These are phyloP conservation scores for Alternaria gaisen DNA, from an alignment of 2,329 filamentous ascomycete genomes.

Conservation along the genomic window DNA sequence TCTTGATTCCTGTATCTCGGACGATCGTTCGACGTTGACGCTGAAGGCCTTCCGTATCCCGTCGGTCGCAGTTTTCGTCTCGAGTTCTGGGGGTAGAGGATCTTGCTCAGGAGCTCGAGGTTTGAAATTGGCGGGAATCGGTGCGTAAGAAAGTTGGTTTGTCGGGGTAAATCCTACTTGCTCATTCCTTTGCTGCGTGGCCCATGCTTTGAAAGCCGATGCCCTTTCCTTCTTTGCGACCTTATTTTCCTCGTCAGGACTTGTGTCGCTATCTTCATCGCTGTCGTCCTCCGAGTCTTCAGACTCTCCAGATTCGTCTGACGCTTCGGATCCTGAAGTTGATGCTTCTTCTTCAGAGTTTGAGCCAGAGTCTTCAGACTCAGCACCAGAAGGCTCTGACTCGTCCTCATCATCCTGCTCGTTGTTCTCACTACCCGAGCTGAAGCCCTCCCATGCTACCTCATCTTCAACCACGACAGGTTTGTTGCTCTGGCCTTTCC, in stretches of 20 bases:
- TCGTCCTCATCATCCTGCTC: conserved; percentile 36
- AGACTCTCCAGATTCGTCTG: conserved; percentile 20
- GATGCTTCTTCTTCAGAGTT: conserved; percentile 15
- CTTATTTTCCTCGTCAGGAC: conserved; percentile 49
- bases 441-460: conserved; percentile 70
- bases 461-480: conserved; percentile 53
- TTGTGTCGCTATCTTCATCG: conserved; percentile 43
- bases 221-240: conserved; percentile 55
- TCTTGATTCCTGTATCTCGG: conserved; percentile 80
- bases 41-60: conserved; percentile 76
- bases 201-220: conserved; percentile 93
- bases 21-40: conserved; percentile 73
- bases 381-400: conserved; percentile 13
- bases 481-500: conserved; percentile 58
- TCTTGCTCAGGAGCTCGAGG: conserved; percentile 75
- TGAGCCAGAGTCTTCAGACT: conserved; percentile 18
- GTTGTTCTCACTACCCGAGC: conserved; percentile 55
- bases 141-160: conserved; percentile 44
- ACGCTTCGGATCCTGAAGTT: conserved; percentile 30
- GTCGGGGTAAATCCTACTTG: conserved; percentile 74
- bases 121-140: conserved; percentile 70
- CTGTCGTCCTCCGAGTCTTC: conserved; percentile 48
- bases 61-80: conserved; percentile 64
- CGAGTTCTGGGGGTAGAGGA: conserved; percentile 72
- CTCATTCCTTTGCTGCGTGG: conserved; percentile 83